Conservation (phyloP, 2,329 filamentous ascomycete species). For the Aspergillus thermomutatus region DNA sequence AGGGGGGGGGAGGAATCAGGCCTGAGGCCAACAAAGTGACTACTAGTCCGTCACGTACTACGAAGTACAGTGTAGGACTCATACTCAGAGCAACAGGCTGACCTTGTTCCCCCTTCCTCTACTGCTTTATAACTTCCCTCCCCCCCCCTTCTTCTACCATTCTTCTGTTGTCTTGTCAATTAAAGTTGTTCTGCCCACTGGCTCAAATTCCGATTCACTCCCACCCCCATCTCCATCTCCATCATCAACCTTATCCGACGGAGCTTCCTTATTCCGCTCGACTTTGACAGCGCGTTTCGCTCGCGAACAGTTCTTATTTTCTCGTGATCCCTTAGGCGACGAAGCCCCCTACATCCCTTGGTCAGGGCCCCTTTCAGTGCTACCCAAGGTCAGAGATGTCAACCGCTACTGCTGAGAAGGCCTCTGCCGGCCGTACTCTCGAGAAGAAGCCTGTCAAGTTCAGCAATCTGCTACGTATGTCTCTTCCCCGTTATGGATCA, state of each 20-base stretch:
- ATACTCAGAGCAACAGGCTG: conserved; percentile 10
- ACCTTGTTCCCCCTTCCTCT: conserved; percentile 15
- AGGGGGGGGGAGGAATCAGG: not conserved
- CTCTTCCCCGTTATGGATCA: not conserved
- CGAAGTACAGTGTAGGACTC: not conserved
- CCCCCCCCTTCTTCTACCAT: not conserved
- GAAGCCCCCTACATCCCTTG: conserved; percentile 92
- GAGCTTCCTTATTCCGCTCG: conserved; percentile 9
- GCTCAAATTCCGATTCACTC: not conserved
- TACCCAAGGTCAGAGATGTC: conserved; percentile 57
- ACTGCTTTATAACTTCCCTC: not conserved
- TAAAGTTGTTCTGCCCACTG: not conserved
- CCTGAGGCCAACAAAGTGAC: not conserved
- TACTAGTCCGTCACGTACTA: not conserved
- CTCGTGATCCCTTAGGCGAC: conserved; percentile 54
- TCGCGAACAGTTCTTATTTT: conserved; percentile 5
- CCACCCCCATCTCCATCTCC: not conserved
- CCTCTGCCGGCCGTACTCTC: conserved; percentile 55
- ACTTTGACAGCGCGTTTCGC: not conserved
- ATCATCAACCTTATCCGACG: conserved; percentile 1
- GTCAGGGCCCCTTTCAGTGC: conserved; percentile 79
- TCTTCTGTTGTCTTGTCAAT: not conserved
- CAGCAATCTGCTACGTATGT: conserved; percentile 83
- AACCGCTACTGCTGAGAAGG: conserved; percentile 46
- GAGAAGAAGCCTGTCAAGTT: conserved; percentile 99